These are phyloP conservation scores for Boletus rubroflammeus DNA, from an alignment of 768 basidiomycete genomes.

Conservation along the genomic window DNA sequence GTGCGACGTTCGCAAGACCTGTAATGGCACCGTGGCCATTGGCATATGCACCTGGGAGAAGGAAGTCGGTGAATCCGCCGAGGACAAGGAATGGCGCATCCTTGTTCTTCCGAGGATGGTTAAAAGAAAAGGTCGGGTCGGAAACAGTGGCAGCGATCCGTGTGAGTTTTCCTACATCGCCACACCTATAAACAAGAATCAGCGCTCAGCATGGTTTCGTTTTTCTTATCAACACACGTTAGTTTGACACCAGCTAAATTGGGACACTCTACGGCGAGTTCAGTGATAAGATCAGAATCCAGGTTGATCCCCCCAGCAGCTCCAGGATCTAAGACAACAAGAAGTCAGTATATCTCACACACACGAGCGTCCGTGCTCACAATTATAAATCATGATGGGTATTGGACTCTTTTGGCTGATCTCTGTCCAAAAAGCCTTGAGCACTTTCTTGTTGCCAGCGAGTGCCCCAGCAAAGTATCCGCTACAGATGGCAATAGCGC, in stretches of 20 bases:
- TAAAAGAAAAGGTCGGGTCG: constrained; percentile 47
- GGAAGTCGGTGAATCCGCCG: constrained; percentile 83
- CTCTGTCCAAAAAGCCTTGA: constrained; percentile 77
- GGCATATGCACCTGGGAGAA: constrained; percentile 67
- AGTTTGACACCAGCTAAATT: constrained; percentile 88
- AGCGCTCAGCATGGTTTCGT: background rate
- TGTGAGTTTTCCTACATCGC: constrained; percentile 88
- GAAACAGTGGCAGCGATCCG: constrained; percentile 72
- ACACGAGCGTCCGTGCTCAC: constrained; percentile 37
- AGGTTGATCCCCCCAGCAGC: constrained; percentile 88
- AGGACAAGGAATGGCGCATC: constrained; percentile 76
- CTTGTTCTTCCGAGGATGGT: constrained; percentile 65
- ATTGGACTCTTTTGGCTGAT: constrained; percentile 78
- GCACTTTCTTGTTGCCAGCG: constrained; percentile 53
- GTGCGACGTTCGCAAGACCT: constrained; percentile 81
- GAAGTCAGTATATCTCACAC: constrained; percentile 1
- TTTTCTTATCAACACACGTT: constrained; percentile 51
- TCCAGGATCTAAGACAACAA: constrained; percentile 61
- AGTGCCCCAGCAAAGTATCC: constrained; percentile 86
- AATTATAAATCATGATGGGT: constrained; percentile 87
- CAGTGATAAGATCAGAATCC: constrained; percentile 82
- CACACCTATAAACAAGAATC: constrained; percentile 56
- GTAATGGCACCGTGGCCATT: constrained; percentile 88
- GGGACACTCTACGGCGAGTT: constrained; percentile 70
- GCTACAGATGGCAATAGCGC: constrained; percentile 78